Evolutionary conservation across 1,284 basidiomycete genomes (phyloP), one percentile per base, ranked within the genome.

Genomic region (Ustilago trichophora): DNA sequence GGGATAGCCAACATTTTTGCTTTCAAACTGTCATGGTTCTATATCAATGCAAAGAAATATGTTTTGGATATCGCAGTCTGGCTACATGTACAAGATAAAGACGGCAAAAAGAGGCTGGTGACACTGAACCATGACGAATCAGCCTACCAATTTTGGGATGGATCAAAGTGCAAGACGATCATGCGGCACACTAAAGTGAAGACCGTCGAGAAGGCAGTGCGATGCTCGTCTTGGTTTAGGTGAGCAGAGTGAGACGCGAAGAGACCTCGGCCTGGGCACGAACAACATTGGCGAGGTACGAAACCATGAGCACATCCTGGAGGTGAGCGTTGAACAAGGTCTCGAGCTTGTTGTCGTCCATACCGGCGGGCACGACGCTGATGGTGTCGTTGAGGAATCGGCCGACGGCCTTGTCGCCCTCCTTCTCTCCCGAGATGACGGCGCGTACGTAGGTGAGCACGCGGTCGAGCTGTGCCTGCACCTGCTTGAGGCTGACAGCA

Each of bases 241-340:
- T 85, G 53, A 92, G 87, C 57, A 98, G 86, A 48, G 91, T 90
- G 79, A 98, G 85, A 74, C 95, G 87, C 38, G 92, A 88, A 4
- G 93, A 91, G 35, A 98, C 88, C 83, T 98, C 94, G 50, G 92
- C 91, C 85, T 98, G 95, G 60, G 92, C 90, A 72, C 93, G 88
- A 50, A 98, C 90, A 69, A 98, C 87, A 83, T 93, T 97, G 40
- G 93, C 90, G 71, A 98, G 86, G 85, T 98, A 98, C 37, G 92
- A 91, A 52, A 98, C 88, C 89, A 94, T 95, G 69, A 96, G 85
- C 16, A 90, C 91, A 82, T 96, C 93, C 88, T 96, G 85, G 32
- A 72, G 45, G 52, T 76, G 74, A 33, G 76, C 69, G 57, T 80
- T 79, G 76, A 80, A 80, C 21, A 80, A 60, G 2, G 64, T 68